Percentiles rank a stretch among this genome's conserved stretches.
Evolutionary conservation across 306 rosid species (phyloP).

Genomic region (Cicer judaicum): DNA sequence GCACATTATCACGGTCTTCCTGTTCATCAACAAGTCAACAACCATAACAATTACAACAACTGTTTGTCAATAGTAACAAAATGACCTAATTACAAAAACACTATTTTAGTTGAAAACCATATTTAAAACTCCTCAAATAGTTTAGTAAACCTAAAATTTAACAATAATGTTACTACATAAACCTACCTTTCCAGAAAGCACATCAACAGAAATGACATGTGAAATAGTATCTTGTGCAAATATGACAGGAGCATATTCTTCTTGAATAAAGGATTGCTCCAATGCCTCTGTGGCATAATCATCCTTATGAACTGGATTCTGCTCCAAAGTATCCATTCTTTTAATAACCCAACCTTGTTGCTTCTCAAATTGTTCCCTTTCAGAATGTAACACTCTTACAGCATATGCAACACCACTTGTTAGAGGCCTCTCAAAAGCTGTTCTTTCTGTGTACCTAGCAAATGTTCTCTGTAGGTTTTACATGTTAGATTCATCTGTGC

Average conservation of each 20-base stretch:
- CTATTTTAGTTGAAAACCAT: background rate
- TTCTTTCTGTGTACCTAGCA: slow-evolving; percentile 92
- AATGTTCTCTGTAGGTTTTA: slow-evolving; percentile 67
- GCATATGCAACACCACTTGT: slow-evolving; percentile 99
- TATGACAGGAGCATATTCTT: slow-evolving; percentile 98
- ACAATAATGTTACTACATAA: background rate
- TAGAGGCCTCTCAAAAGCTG: slow-evolving; percentile 98
- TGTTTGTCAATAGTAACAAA: too few relatives aligned
- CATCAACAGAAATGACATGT: slow-evolving; percentile 83
- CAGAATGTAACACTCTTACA: slow-evolving; percentile 93
- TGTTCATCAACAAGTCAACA: slow-evolving; percentile 52
- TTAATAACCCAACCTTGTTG: slow-evolving; percentile 98
- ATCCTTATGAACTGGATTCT: slow-evolving; percentile 76
- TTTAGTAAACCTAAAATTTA: too few relatives aligned
- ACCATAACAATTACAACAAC: background rate
- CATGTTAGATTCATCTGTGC: slow-evolving; percentile 39
- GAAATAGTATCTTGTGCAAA: slow-evolving; percentile 95
- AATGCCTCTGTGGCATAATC: slow-evolving; percentile 71
- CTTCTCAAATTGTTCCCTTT: slow-evolving; percentile 92
- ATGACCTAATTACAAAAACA: background rate
- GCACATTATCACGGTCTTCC: slow-evolving; percentile 88
- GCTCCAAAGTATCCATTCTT: slow-evolving; percentile 86
- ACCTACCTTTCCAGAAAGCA: slow-evolving; percentile 85
- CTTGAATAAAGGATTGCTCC: slow-evolving; percentile 77
- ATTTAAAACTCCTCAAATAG: background rate